Conservation (phyloP, 2,329 filamentous ascomycete genomes). For the Aquanectria penicillioides region DNA sequence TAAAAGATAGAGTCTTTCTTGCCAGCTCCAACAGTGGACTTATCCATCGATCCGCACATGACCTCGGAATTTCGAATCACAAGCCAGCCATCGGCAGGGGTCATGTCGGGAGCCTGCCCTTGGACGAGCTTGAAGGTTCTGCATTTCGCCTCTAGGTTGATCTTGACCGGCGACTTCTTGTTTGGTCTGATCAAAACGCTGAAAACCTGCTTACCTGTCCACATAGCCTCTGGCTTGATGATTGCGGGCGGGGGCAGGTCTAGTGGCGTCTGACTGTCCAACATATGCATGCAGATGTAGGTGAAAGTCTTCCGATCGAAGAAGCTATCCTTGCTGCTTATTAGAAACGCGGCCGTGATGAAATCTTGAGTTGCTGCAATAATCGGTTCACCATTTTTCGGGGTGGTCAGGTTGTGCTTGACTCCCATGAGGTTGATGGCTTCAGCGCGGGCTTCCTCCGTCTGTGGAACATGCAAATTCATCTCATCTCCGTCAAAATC, state of each 20-base stretch:
- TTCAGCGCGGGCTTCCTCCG: constrained; percentile 94
- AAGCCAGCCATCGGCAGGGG: constrained; percentile 88
- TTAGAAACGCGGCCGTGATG: constrained; percentile 91
- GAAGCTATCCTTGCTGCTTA: constrained; percentile 93
- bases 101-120: constrained; percentile 73
- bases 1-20: constrained; percentile 99
- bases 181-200: constrained; percentile 92
- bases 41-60: constrained; percentile 98
- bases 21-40: constrained; percentile 93
- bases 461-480: constrained; percentile 98
- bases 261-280: constrained; percentile 79
- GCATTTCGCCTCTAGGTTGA: constrained; percentile 95
- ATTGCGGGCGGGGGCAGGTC: constrained; percentile 90
- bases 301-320: constrained; percentile 89
- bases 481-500: constrained; percentile 99
- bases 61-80: constrained; percentile 96
- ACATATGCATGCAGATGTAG: constrained; percentile 94
- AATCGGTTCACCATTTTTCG: constrained; percentile 97
- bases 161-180: constrained; percentile 79
- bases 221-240: constrained; percentile 84
- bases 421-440: constrained; percentile 98
- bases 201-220: constrained; percentile 98
- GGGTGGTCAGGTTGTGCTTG: constrained; percentile 93
- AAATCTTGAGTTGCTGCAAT: constrained; percentile 99
- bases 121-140: constrained; percentile 77